Evolutionary conservation across 1,139 yeast genomes (phyloP).

Genomic region (Candida sanyaensis): DNA sequence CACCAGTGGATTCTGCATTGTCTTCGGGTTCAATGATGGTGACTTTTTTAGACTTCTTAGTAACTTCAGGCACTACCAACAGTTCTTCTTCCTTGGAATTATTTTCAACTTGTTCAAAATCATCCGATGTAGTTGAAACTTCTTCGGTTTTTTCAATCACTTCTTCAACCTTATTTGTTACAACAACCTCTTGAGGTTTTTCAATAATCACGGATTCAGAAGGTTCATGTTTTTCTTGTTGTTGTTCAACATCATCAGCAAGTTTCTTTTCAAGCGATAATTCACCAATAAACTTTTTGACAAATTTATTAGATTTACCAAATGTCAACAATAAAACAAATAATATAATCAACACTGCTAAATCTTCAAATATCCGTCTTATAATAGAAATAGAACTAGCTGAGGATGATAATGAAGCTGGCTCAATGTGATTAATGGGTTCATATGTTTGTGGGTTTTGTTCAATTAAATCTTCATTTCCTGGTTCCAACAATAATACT

Average conservation of each 20-base stretch:
- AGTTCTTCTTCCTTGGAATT: background rate
- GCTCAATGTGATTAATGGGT: background rate
- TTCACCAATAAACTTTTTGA: slow-evolving; percentile 15
- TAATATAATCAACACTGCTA: slow-evolving; percentile 40
- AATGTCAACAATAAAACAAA: slow-evolving; percentile 29
- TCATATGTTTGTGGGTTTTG: slow-evolving; percentile 2
- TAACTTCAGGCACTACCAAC: slow-evolving; percentile 4
- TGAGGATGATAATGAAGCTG: background rate
- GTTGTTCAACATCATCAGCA: slow-evolving; percentile 6
- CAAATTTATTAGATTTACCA: slow-evolving; percentile 38
- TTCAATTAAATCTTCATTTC: slow-evolving; percentile 5
- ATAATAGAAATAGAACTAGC: slow-evolving; percentile 7
- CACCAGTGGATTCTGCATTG: slow-evolving; percentile 13
- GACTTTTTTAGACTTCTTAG: slow-evolving; percentile 22
- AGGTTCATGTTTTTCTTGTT: slow-evolving; percentile 21
- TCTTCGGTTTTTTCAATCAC: background rate
- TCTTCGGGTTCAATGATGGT: slow-evolving; percentile 30
- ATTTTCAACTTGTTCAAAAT: slow-evolving; percentile 14
- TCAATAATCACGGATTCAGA: background rate
- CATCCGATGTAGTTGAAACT: background rate
- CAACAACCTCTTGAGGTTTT: background rate
- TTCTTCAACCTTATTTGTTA: slow-evolving; percentile 5
- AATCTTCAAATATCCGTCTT: slow-evolving; percentile 50
- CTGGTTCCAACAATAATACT: slow-evolving; percentile 15
- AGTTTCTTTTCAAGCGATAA: slow-evolving; percentile 16